Evolutionary conservation across 345 rosid species (phyloP).

Genomic region (Citrus cavaleriei): DNA sequence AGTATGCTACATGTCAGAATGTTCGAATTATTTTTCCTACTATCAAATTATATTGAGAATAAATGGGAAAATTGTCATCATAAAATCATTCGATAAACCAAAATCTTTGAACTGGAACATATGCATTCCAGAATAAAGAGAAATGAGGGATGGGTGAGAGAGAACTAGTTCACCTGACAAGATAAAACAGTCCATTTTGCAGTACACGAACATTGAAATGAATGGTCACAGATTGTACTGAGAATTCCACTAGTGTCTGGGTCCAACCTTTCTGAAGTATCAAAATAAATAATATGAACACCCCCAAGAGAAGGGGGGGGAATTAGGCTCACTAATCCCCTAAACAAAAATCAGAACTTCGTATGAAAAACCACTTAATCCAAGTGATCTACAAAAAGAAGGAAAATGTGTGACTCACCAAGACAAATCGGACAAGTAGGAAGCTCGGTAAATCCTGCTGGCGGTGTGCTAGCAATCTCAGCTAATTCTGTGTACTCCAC

Average conservation of each 20-base stretch:
- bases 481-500: constrained; percentile 68
- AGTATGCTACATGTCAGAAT: not conserved
- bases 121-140: not conserved
- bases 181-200: constrained; percentile 93
- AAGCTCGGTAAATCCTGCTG: constrained; percentile 65
- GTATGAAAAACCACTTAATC: not conserved
- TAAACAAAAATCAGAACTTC: not conserved
- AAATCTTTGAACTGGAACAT: not conserved
- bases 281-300: not conserved
- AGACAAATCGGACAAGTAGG: constrained; percentile 94
- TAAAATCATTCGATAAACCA: not conserved
- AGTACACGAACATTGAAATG: constrained; percentile 90
- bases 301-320: no score
- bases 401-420: constrained; percentile 36
- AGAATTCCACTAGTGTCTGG: constrained; percentile 88
- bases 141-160: not conserved
- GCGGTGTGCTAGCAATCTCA: constrained; percentile 63
- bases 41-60: not conserved
- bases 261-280: constrained; percentile 73
- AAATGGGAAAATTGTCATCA: not conserved
- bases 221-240: constrained; percentile 87
- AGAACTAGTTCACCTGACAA: constrained; percentile 62
- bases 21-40: not conserved
- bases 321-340: not conserved
- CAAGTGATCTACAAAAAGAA: not conserved